phyloP scores from a whole-genome alignment of 106 monocot species.

The Hemerocallis citrina region DNA sequence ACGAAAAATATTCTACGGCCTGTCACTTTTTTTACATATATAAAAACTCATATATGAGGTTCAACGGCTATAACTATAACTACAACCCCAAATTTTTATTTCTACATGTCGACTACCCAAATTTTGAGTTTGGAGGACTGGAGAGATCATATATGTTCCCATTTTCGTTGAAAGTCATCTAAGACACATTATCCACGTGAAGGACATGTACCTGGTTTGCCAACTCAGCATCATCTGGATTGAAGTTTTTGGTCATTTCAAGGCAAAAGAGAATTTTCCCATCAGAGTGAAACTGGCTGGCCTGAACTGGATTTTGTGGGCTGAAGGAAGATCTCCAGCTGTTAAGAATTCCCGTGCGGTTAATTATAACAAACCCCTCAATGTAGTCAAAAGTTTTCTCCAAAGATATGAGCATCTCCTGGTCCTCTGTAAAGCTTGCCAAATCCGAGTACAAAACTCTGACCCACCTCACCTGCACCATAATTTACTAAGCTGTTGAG shows the following conservation, averaged over 20 bases:
- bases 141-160: too few species aligned
- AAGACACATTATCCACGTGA: not conserved
- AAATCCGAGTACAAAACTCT: conserved; percentile 50
- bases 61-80: too few species aligned
- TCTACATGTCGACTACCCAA: too few species aligned
- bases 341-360: conserved; percentile 68
- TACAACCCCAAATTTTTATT: too few species aligned
- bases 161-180: too few species aligned
- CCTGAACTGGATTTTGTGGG: conserved; percentile 55
- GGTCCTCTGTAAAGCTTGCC: conserved; percentile 28
- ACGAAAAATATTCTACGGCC: too few species aligned
- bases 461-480: conserved; percentile 48
- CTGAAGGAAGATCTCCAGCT: conserved; percentile 92
- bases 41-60: too few species aligned
- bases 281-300: conserved; percentile 56
- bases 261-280: conserved; percentile 78
- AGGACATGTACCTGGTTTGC: conserved; percentile 65
- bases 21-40: too few species aligned
- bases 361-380: conserved; percentile 86
- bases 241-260: conserved; percentile 80
- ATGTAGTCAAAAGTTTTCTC: conserved; percentile 72
- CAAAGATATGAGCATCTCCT: conserved; percentile 36
- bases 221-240: conserved; percentile 21
- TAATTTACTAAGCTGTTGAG: not conserved
- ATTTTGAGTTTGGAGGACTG: too few species aligned